Evolutionary conservation across 371 early-diverging fungal genomes (phyloP), one percentile per base, ranked within the genome.

Genomic region (Catenaria anguillulae): DNA sequence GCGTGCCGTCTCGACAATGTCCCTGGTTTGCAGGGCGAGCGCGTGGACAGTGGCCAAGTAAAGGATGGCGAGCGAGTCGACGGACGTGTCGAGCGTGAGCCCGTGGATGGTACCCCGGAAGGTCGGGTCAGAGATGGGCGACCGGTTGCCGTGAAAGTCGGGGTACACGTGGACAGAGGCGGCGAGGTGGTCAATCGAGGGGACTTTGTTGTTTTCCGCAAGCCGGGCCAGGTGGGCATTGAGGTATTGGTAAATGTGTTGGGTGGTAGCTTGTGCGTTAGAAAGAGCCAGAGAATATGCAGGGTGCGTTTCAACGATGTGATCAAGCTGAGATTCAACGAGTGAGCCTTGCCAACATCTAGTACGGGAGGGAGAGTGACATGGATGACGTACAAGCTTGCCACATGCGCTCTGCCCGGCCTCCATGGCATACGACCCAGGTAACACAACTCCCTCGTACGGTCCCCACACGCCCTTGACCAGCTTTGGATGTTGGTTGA

Each of bases 61-160:
- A 1, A 73, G 66, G 2, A 72, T 55, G 0, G 83, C 84, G 13
- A 88, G 73, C 10, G 77, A 77, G 52, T 81, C 74, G 5, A 81
- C 61, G 37, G 71, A 75, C 29, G 70, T 69, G 64, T 83, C 82
- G 29, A 84, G 69, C 12, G 80, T 73, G 17, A 80, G 66, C 21
- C 88, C 87, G 4, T 77, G 73, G 35, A 84, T 71, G 1, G 71
- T 73, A 2, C 88, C 88, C 21, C 83, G 75, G 55, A 86, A 64
- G 10, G 73, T 66, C 36, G 85, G 78, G 62, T 88, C 86, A 0
- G 84, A 81, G 24, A 85, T 66, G 0, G 88, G 87, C 0, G 85
- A 82, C 6, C 88, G 77, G 62, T 86, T 86, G 19, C 88, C 88
- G 66, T 88, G 86, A 64, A 78, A 82, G 67, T 88, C 88, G 3